Evolutionary conservation across 2,329 filamentous ascomycete genomes (phyloP), one percentile per base, ranked within the genome.

Genomic region (Helotiales sp.): DNA sequence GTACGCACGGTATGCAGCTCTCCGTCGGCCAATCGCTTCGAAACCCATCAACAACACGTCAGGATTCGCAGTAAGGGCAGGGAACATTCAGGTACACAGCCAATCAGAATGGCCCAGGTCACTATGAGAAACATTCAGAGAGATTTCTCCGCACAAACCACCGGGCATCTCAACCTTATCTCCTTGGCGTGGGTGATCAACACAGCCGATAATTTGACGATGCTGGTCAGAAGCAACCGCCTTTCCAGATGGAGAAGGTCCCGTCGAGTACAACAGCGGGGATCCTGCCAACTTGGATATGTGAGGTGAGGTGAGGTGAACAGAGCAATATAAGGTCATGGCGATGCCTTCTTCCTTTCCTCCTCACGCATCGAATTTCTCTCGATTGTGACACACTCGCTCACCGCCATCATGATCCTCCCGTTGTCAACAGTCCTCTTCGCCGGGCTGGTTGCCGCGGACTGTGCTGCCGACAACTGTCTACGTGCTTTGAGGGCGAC

Each of bases 391-490:
- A 24, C 13, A 44, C 38, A 29, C 33, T 52, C 40, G 22, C 31
- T 50, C 9, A 30, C n/a, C 19, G 19, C 51, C 52, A 57, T 30
- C 47, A 64, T 64, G 62, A 38, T 58, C 27, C 57, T 56, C 48
- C 25, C 51, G 19, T 44, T 62, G 31, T 27, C 34, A 10, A 48
- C 57, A 36, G 38, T 64, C 5, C 38, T 64, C 10, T 29, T 62
- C 15, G 61, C 57, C 22, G 52, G 55, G 22, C 27, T 58, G 42
- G 65, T 54, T 29, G 48, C 58, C 5, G 59, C 48, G n/a, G 52
- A 59, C 13, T 73, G 72, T 66, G 61, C 64, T 55, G 71, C 71
- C 48, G 73, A 75, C 65, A 72, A 74, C 61, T 75, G 74, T 64
- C 69, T 74, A 24, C 70, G 72, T 19, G 72, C 73, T n/a, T 57